These are phyloP conservation scores for Strobilomyces dryophilus DNA, from an alignment of 768 basidiomycete genomes.

Conservation along the genomic window DNA sequence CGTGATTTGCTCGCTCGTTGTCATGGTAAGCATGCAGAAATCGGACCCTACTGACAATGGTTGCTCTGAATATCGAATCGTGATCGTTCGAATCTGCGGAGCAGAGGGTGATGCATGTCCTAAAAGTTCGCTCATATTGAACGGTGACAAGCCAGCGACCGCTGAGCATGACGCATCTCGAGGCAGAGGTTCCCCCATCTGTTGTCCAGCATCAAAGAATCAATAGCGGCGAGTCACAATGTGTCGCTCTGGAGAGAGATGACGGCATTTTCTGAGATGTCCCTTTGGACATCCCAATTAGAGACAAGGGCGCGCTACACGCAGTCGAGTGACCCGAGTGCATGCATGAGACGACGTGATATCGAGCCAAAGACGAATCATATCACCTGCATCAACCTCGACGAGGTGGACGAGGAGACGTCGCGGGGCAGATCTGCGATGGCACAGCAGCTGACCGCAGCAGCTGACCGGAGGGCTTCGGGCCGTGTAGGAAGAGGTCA, in stretches of 20 bases:
- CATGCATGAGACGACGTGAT: conserved; percentile 49
- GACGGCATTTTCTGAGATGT: conserved; percentile 35
- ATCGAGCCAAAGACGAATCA: neutral
- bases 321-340: conserved; percentile 48
- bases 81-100: conserved; percentile 28
- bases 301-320: conserved; percentile 46
- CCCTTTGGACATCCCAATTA: conserved; percentile 34
- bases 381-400: conserved; percentile 51
- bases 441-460: neutral
- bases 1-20: conserved; percentile 14
- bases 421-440: conserved; percentile 41
- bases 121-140: conserved; percentile 31
- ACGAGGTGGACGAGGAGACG: too few species aligned
- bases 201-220: conserved; percentile 45
- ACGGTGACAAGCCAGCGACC: conserved; percentile 47
- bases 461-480: too few species aligned
- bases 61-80: conserved; percentile 26
- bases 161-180: conserved; percentile 33
- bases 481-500: conserved; percentile 12
- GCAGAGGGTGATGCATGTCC: conserved; percentile 44
- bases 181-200: conserved; percentile 44
- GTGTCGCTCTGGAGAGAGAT: conserved; percentile 35
- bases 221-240: conserved; percentile 39
- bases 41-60: conserved; percentile 29
- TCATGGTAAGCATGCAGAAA: conserved; percentile 34